Evolutionary conservation across 352 stramenopile genomes (phyloP), one percentile per base, ranked within the genome.

Genomic region (Pythium inflatum): DNA sequence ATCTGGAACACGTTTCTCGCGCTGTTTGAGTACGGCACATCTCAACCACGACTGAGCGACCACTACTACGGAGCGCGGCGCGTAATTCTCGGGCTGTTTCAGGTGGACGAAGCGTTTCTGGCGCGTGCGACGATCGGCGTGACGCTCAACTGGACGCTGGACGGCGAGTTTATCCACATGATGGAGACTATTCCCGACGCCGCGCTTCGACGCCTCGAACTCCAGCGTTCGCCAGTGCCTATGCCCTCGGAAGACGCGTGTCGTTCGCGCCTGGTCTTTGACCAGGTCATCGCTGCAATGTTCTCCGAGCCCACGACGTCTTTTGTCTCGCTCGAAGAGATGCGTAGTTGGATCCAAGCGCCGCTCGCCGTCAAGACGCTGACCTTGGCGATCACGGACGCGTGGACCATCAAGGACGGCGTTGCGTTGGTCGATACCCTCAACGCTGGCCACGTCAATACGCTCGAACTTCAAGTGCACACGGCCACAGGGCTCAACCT

Each of bases 81-180:
- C 11, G 49, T 16, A 9, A 58, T 68, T 2, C 50, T 68, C 34
- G 25, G 34, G 20, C 7, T 60, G 8, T 68, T 43, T 41, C 27
- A n/a, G 14, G 49, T 68, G 4, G 60, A 68, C 18, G 48, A 60
- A 20, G 46, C 60, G 0, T 68, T 68, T 54, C 48, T 60, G 11
- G 5, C 27, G 24, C 16, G 2, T 18, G 50, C 38, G 1, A 12
- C 4, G 2, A 36, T 22, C 1, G 9, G 11, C 27, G 25, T 68
- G 22, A 33, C 33, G 34, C 4, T 60, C 4, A 14, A 24, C n/a
- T 68, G 36, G 33, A 51, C 28, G 12, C 40, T 18, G 43, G 27
- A 5, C 1, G 16, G 14, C 20, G 40, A 41, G 27, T 13, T 64
- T 20, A n/a, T 20, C 9, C 31, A 27, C 27, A 13, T 60, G 48